Conservation (phyloP, 2,329 filamentous ascomycete genomes). For the Albophoma yamanashiensis region DNA sequence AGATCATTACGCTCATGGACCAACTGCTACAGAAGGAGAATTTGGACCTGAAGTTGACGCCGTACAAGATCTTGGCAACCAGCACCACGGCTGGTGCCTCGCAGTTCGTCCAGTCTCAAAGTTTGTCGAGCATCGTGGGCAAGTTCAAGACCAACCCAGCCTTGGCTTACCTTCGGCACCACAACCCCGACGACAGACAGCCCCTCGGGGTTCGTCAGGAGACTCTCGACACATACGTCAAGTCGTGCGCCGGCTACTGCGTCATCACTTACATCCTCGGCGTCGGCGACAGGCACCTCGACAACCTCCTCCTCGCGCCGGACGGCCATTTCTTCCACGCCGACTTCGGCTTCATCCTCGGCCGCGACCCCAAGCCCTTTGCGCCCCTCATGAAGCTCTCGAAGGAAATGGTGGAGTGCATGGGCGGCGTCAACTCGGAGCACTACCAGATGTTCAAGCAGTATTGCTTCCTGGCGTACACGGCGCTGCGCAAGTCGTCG, state of each 20-base stretch:
- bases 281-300: slow-evolving; percentile 89
- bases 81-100: slow-evolving; percentile 81
- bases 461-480: slow-evolving; percentile 92
- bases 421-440: slow-evolving; percentile 75
- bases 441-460: slow-evolving; percentile 87
- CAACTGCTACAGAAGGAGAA: slow-evolving; percentile 92
- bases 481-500: slow-evolving; percentile 77
- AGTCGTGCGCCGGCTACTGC: slow-evolving; percentile 93
- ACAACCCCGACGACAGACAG: slow-evolving; percentile 77
- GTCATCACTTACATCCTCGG: slow-evolving; percentile 97
- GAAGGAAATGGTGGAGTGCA: slow-evolving; percentile 97
- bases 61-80: slow-evolving; percentile 93
- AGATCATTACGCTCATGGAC: slow-evolving; percentile 96
- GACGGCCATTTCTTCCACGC: slow-evolving; percentile 96
- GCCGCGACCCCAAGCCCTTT: slow-evolving; percentile 93
- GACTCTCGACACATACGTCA: slow-evolving; percentile 88
- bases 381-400: slow-evolving; percentile 94
- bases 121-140: slow-evolving; percentile 69
- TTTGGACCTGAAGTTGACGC: slow-evolving; percentile 84
- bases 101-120: slow-evolving; percentile 84
- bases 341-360: slow-evolving; percentile 96
- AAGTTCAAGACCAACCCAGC: slow-evolving; percentile 69
- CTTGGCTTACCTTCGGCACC: slow-evolving; percentile 73
- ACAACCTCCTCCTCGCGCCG: slow-evolving; percentile 85
- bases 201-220: slow-evolving; percentile 84